Conservation (phyloP, 257 asterid genomes). For the Fraxinus pennsylvanica region DNA sequence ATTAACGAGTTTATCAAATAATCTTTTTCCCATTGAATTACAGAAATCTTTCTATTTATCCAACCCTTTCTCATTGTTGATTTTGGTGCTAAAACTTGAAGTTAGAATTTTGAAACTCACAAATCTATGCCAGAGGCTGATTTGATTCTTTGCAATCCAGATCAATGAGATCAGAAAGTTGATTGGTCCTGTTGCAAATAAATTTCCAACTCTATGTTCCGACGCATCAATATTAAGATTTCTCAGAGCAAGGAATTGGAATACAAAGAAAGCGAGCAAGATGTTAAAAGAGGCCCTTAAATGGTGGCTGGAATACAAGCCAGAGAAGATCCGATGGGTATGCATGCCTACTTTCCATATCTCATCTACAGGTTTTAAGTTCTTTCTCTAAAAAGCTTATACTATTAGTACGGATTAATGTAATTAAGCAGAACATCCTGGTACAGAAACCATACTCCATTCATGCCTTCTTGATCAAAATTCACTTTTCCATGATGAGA, state of each 20-base stretch:
- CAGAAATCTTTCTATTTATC: not conserved
- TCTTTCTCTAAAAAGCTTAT: not conserved
- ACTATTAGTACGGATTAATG: not conserved
- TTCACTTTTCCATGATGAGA: not conserved
- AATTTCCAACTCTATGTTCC: constrained; percentile 42
- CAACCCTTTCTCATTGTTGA: not conserved
- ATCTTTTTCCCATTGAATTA: not conserved
- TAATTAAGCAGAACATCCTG: not conserved
- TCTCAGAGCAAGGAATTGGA: constrained; percentile 64
- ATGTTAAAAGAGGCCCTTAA: constrained; percentile 60
- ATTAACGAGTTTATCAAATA: not conserved
- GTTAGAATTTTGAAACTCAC: not conserved
- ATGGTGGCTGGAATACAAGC: constrained; percentile 62
- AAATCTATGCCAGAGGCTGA: not conserved
- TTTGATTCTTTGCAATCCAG: constrained; percentile 31
- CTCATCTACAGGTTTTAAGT: not conserved
- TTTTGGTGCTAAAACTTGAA: not conserved
- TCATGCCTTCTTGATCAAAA: not conserved
- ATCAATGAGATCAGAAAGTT: constrained; percentile 43
- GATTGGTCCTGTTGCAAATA: constrained; percentile 45
- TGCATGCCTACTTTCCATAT: constrained; percentile 2
- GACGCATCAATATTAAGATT: constrained; percentile 53
- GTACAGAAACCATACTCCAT: not conserved
- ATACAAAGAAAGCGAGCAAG: constrained; percentile 49
- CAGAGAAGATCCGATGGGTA: constrained; percentile 66